Evolutionary conservation across 805 yeast species (phyloP).

Genomic region (Wickerhamomyces queroliae): DNA sequence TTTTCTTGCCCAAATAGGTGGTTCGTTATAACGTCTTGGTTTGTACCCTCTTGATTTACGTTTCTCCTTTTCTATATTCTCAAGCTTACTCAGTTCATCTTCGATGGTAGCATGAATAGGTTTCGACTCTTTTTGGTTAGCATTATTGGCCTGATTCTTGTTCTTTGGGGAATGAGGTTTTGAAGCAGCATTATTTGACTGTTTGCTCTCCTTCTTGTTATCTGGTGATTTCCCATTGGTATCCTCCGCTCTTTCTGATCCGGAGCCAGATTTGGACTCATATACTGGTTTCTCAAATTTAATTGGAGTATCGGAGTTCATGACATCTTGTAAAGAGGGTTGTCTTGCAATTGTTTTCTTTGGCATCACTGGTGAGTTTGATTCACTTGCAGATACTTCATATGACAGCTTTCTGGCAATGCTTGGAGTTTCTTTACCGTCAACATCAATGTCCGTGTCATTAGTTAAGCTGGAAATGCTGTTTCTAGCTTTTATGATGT

Average conservation of each 20-base stretch:
- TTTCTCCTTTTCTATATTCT: conserved; percentile 21
- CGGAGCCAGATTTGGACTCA: too few species aligned
- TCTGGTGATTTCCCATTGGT: conserved; percentile 2
- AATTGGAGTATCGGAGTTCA: conserved; percentile 10
- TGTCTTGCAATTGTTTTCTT: conserved; percentile 16
- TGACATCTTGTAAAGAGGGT: conserved; percentile 11
- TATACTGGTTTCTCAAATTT: conserved; percentile 10
- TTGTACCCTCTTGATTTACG: conserved; percentile 26
- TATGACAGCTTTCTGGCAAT: conserved; percentile 24
- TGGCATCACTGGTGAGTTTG: conserved; percentile 18
- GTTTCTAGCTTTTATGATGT: conserved; percentile 14
- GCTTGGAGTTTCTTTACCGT: conserved; percentile 34
- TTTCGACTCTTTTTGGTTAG: conserved; percentile 7
- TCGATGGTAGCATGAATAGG: conserved; percentile 8
- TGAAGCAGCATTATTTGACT: background rate
- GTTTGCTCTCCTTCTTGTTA: conserved; percentile 2
- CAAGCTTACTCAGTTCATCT: conserved; percentile 2
- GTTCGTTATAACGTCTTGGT: conserved; percentile 56
- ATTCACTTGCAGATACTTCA: conserved; percentile 17
- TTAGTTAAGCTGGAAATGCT: conserved; percentile 32
- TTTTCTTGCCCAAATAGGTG: conserved; percentile 83
- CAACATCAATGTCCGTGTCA: conserved; percentile 38
- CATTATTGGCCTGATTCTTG: background rate
- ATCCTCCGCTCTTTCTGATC: too few species aligned
- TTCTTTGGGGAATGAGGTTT: background rate